Evolutionary conservation across 345 rosid species (phyloP).

Genomic region (Triadica sebifera): DNA sequence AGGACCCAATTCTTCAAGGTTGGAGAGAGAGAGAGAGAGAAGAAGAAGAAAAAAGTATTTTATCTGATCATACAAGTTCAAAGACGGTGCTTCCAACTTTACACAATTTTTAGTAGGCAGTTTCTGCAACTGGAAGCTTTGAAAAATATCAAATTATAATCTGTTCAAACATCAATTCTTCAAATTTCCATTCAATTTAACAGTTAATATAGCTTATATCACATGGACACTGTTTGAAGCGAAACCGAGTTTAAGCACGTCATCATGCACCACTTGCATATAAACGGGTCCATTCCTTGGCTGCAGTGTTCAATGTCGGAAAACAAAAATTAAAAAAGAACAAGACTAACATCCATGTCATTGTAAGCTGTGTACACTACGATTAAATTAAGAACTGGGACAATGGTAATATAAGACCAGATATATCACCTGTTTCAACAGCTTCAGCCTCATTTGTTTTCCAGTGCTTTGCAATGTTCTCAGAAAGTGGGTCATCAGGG

Average conservation of each 20-base stretch:
- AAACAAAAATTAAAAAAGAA: not conserved
- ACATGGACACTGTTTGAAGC: constrained; percentile 31
- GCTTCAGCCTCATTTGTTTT: constrained; percentile 94
- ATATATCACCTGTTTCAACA: constrained; percentile 78
- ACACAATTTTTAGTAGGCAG: constrained; percentile 22
- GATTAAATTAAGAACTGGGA: not conserved
- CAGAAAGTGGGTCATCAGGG: constrained; percentile 98
- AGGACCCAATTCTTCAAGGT: too few relatives aligned
- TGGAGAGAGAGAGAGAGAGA: not conserved
- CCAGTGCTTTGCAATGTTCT: constrained; percentile 99
- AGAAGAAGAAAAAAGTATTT: constrained; percentile 13
- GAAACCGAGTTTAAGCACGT: constrained; percentile 16
- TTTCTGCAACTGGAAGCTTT: constrained; percentile 37
- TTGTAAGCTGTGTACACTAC: too few relatives aligned
- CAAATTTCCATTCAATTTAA: constrained; percentile 35
- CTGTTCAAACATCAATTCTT: constrained; percentile 38
- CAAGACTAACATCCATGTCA: not conserved
- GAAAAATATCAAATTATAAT: constrained; percentile 26
- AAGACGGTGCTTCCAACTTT: constrained; percentile 26
- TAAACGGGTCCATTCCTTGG: constrained; percentile 96
- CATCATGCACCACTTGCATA: constrained; percentile 83
- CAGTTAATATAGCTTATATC: constrained; percentile 39
- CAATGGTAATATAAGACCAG: not conserved
- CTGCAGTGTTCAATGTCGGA: constrained; percentile 40
- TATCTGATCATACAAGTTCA: constrained; percentile 33